phyloP scores from a whole-genome alignment of 805 yeast species.

The Brettanomyces bruxellensis region DNA sequence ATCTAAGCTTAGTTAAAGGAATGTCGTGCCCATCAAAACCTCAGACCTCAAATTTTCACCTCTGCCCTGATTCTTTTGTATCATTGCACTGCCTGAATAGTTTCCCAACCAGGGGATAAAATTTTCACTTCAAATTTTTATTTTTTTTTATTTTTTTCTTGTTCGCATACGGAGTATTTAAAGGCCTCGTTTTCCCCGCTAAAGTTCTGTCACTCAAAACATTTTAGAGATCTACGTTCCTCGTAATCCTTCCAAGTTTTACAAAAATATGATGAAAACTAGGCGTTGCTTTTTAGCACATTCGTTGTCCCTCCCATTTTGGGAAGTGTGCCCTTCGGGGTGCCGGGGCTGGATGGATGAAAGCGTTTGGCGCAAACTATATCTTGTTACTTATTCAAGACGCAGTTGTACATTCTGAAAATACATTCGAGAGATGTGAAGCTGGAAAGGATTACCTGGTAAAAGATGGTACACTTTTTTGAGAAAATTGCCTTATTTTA shows the following conservation, averaged over 20 bases:
- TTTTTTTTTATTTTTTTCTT: too few relatives aligned
- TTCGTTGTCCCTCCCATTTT: constrained; percentile 22
- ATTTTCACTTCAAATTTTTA: too few relatives aligned
- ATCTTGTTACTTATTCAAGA: constrained; percentile 26
- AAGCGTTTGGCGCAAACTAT: constrained; percentile 26
- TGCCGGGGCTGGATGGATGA: constrained; percentile 23
- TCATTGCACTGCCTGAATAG: not conserved
- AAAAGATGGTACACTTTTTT: not conserved
- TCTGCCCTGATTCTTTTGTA: too few relatives aligned
- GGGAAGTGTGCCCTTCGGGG: constrained; percentile 8
- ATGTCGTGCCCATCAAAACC: too few relatives aligned
- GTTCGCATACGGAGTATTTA: too few relatives aligned
- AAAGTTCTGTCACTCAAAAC: not conserved
- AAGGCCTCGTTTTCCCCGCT: not conserved
- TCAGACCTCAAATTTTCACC: too few relatives aligned
- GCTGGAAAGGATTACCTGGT: constrained; percentile 1
- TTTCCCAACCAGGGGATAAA: too few relatives aligned
- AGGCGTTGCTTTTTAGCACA: constrained; percentile 36
- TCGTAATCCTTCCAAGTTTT: constrained; percentile 59
- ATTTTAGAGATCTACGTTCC: constrained; percentile 14
- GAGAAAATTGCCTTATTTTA: too few relatives aligned
- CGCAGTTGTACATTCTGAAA: constrained; percentile 27
- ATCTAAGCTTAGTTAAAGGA: too few relatives aligned
- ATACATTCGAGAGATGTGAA: constrained; percentile 2
- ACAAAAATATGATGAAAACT: constrained; percentile 52